phyloP scores from a whole-genome alignment of 352 stramenopile genomes.

The Pythium pectinolyticum region DNA sequence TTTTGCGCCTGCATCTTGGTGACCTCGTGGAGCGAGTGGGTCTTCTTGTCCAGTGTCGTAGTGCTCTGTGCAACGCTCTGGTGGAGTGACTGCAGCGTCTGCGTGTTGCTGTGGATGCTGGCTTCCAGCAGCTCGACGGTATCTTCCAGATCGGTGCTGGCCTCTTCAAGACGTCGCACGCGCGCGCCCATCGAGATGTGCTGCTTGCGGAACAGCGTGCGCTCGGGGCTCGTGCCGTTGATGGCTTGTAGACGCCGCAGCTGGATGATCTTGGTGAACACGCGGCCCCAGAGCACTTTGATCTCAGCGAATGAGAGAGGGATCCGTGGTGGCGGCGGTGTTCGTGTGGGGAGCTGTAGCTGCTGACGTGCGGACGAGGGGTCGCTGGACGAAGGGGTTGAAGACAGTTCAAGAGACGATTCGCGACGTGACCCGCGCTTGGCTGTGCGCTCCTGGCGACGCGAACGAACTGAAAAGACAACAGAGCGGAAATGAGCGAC shows the following conservation, averaged over 20 bases:
- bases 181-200: constrained; percentile 67
- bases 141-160: constrained; percentile 45
- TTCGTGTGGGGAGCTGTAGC: too few relatives aligned
- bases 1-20: constrained; percentile 43
- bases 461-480: constrained; percentile 30
- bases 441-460: constrained; percentile 28
- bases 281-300: constrained; percentile 41
- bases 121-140: constrained; percentile 49
- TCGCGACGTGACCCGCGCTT: constrained; percentile 30
- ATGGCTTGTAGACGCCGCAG: constrained; percentile 54
- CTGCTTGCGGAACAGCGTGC: constrained; percentile 53
- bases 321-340: constrained; percentile 9
- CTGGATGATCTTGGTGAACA: constrained; percentile 57
- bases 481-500: background rate
- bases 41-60: constrained; percentile 38
- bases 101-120: constrained; percentile 38
- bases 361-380: too few relatives aligned
- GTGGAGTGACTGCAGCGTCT: constrained; percentile 39
- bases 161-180: constrained; percentile 61
- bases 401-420: background rate
- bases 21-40: constrained; percentile 41
- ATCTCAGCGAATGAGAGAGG: constrained; percentile 44
- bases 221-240: constrained; percentile 49
- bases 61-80: constrained; percentile 41
- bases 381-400: background rate